Base-by-base conservation (phyloP, 177 flowering plant genomes). In the Vitis hybrid region DNA sequence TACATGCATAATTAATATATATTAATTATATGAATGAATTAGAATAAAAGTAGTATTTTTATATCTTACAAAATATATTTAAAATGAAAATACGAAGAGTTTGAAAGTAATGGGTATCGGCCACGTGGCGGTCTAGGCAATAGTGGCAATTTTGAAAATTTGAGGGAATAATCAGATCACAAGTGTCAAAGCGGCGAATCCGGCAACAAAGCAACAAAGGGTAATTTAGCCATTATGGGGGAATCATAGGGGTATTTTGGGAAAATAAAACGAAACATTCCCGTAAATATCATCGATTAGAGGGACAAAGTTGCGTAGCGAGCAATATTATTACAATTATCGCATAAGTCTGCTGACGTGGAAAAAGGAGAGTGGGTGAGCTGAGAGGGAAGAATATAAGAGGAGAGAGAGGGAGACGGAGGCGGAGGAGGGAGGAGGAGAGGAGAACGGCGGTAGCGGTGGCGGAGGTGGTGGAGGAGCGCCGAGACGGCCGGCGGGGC, bases 311-410 rank as follows among this genome's bases (percentile, higher is more conserved):
- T 56, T 59, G 73, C 67, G 72, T 71, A 70, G 52, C 66, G 71
- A 74, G 23, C 17, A 55, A 68, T 61, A 61, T 64, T 56, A 67
- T 32, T 52, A 65, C 40, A 58, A 67, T 57, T 32, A 77, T 66
- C 32, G 34, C 6, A 56, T 64, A 66, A 73, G 78, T 32, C 68
- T 48, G 77, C 56, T 76, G 79, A 82, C 71, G 81, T 79, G 84
- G 79, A 66, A 75, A 75, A 56, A 72, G 55, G 58, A 19, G 71
- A 79, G 62, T 70, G 80, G 80, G 55, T 65, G 48, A 63, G 11
- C 52, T n/a, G 8, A n/a, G 15, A 56, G 40, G 49, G 30, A 11
- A 50, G 8, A 50, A 69, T 40, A 49, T n/a, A 26, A 61, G 40
- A 59, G 59, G 67, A 62, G 70, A 65, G 75, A 67, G 65, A 45